Conservation (phyloP, 1,284 basidiomycete genomes). For the Puccinia novopanici region DNA sequence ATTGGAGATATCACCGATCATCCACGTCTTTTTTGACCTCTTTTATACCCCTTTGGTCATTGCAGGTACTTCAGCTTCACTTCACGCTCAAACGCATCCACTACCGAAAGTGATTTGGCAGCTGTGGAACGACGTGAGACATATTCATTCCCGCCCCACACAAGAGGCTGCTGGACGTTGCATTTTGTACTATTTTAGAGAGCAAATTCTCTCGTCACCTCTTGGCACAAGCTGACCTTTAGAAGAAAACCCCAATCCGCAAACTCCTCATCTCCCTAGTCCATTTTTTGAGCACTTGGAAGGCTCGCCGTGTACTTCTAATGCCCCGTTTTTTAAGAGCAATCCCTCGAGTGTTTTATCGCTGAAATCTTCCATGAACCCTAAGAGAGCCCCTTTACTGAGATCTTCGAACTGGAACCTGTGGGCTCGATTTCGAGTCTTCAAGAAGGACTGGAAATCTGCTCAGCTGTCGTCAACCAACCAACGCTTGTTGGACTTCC, state of each 20-base stretch:
- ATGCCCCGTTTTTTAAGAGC: not conserved
- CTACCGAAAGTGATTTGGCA: constrained; percentile 40
- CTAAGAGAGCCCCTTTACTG: too few relatives aligned
- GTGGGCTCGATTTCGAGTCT: too few relatives aligned
- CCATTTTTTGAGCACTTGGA: not conserved
- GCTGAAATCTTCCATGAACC: not conserved
- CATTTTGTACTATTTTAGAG: not conserved
- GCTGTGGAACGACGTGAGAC: too few relatives aligned
- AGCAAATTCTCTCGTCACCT: not conserved
- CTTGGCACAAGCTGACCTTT: not conserved
- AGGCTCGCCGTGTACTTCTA: not conserved
- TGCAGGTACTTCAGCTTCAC: constrained; percentile 50
- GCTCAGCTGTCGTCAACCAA: too few relatives aligned
- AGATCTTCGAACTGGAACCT: too few relatives aligned
- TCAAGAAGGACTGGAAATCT: too few relatives aligned
- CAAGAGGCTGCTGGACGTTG: not conserved
- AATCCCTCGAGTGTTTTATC: not conserved
- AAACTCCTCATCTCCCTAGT: not conserved
- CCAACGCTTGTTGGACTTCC: too few relatives aligned
- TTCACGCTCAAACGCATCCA: constrained; percentile 51
- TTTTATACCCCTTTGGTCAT: constrained; percentile 1
- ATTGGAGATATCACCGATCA: constrained; percentile 54
- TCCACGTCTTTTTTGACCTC: not conserved
- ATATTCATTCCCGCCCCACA: not conserved
- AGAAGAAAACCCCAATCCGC: not conserved